Percentiles rank a stretch among this genome's conserved stretches.
These are phyloP conservation scores for Stenogyne calaminthoides DNA, from an alignment of 305 asterid genomes.

Conservation along the genomic window DNA sequence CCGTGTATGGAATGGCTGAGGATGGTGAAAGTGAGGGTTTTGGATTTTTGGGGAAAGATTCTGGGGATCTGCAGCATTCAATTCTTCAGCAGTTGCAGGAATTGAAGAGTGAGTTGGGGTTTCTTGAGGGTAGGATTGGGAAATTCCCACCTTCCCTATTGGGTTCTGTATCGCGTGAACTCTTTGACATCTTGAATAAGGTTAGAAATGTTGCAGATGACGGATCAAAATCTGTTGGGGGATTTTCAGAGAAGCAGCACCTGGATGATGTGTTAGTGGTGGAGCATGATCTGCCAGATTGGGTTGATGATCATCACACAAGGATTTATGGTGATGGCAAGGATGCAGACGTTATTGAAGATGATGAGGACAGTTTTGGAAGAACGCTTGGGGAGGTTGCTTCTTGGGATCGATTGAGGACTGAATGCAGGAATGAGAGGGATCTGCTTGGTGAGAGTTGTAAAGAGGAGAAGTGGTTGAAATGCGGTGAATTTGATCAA, in stretches of 20 bases:
- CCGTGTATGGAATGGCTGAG: slow-evolving; percentile 54
- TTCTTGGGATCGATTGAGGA: slow-evolving; percentile 80
- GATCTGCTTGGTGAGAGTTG: slow-evolving; percentile 64
- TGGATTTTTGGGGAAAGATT: slow-evolving; percentile 56
- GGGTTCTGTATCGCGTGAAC: slow-evolving; percentile 69
- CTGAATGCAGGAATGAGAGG: slow-evolving; percentile 56
- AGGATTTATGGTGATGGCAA: slow-evolving; percentile 76
- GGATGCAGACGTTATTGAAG: slow-evolving; percentile 78
- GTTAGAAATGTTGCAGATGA: slow-evolving; percentile 63
- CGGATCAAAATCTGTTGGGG: slow-evolving; percentile 54
- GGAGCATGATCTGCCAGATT: slow-evolving; percentile 84
- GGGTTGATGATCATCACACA: slow-evolving; percentile 77
- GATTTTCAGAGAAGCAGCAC: slow-evolving; percentile 65
- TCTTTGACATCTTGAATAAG: slow-evolving; percentile 60
- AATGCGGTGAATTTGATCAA: slow-evolving; percentile 61
- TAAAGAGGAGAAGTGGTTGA: slow-evolving; percentile 78
- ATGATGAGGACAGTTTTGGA: slow-evolving; percentile 88
- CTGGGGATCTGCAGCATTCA: slow-evolving; percentile 62
- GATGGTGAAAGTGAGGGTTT: slow-evolving; percentile 72
- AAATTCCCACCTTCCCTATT: slow-evolving; percentile 52
- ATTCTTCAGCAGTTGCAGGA: slow-evolving; percentile 73
- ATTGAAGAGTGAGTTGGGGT: slow-evolving; percentile 64
- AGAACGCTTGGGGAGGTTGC: slow-evolving; percentile 90
- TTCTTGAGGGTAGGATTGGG: slow-evolving; percentile 72
- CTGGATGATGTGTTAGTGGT: slow-evolving; percentile 74